Evolutionary conservation across 345 rosid genomes (phyloP).

Genomic region (Salix udensis): DNA sequence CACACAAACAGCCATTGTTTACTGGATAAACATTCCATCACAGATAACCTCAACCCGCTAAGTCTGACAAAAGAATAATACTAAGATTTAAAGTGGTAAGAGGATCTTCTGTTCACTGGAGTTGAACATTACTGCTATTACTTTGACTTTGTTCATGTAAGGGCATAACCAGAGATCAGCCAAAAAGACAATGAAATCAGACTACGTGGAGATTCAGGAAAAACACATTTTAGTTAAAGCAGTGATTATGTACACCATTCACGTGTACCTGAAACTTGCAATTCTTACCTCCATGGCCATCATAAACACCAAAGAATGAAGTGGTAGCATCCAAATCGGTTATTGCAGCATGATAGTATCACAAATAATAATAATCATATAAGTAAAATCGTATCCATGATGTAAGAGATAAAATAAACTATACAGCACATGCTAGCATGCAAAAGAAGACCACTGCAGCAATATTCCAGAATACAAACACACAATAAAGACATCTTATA

Average conservation of each 20-base stretch:
- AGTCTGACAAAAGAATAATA: too few species aligned
- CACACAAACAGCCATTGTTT: conserved; percentile 1
- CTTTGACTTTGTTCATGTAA: too few species aligned
- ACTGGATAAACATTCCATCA: too few species aligned
- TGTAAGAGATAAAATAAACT: neutral
- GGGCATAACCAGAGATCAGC: too few species aligned
- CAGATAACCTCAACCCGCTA: neutral
- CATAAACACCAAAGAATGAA: conserved; percentile 91
- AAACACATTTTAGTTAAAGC: neutral
- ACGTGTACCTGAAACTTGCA: conserved; percentile 16
- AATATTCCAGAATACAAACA: neutral
- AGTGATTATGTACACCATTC: neutral
- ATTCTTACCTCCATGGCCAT: conserved; percentile 96
- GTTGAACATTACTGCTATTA: too few species aligned
- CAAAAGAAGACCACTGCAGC: neutral
- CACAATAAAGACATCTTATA: neutral
- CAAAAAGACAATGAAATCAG: too few species aligned
- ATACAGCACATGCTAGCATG: neutral
- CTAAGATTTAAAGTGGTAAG: too few species aligned
- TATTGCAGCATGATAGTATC: conserved; percentile 44
- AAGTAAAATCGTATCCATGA: neutral
- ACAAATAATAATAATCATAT: neutral
- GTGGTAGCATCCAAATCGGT: conserved; percentile 73
- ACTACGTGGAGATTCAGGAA: too few species aligned
- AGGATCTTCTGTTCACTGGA: too few species aligned